Base-by-base conservation (phyloP, 441 rosid species). In the Bruguiera hainesii region DNA sequence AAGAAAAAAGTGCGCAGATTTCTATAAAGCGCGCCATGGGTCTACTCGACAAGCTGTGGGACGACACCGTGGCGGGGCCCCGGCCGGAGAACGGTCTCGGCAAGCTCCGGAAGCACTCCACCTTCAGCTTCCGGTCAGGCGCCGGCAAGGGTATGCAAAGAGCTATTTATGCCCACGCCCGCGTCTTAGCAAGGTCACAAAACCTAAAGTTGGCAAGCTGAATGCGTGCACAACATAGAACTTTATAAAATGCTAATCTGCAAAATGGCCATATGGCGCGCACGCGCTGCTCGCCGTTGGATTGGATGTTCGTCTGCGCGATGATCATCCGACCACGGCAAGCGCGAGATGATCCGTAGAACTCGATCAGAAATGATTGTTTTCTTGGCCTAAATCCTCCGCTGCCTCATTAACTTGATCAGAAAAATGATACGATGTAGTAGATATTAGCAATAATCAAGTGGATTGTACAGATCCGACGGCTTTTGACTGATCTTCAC, bases 51-150 rank as follows among this genome's bases (percentile, higher is more conserved):
- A 92, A 89, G 76, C 83, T 94, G 15, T 94, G 99, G 99, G 99
- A 94, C 70, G 99, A 94, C 67, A 91, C 99, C 75, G 85, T 94
- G 51, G 98, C 98, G 64, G 99, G 99, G 31, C 98, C 99, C 2
- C 82, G 74, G 51, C 98, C 98, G 6, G 97, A 91, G 10, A 81
- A 64, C 80, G 98, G 98, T 75, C 98, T 89, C 73, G 97, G 97
- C 73, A 89, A 84, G 96, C 97, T 94, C 60, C 90, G 93, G 69
- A 94, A 89, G 84, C 84, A 87, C 48, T 78, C 82, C 68, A 82
- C 85, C 71, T 83, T 88, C 82, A 74, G 80, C 79, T 74, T 81
- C 83, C 87, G 91, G 63, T 70, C 96, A 39, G 81, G 56, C 81
- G 79, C 94, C 85, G 92, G 79, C 81, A 94, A 87, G 89, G 98